Base-by-base conservation (phyloP, 371 early-diverging fungal genomes). In the Rhizopus microsporus region DNA sequence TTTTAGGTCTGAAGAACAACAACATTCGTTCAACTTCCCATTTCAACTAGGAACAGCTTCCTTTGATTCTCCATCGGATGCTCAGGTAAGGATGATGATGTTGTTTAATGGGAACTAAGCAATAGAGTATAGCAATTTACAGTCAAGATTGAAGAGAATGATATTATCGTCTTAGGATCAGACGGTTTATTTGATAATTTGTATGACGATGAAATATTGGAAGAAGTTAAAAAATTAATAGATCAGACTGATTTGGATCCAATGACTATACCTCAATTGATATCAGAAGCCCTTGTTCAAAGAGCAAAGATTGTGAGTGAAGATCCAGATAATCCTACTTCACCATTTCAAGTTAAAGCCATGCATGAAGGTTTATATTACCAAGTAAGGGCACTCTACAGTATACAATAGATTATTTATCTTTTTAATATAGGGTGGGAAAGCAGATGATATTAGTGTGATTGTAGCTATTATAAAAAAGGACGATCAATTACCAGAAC, bases 1-100 rank as follows among this genome's bases (percentile, higher is more conserved):
- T 8, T 96, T 95, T 71, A 85, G 94, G 48, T 92, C 88, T 32
- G 94, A 95, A 68, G 90, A 89, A 65, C 90, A 89, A 54, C 92
- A 91, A 55, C 90, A 89, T 69, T 86, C 88, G 9, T 90, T 90
- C 67, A 90, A 90, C 59, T 88, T 77, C 56, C 92, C 92, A 5
- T 88, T 82, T 56, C 92, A 91, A 59, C 74, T 91, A 35, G 88
- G 90, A 29, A 87, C 85, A 4, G 69, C 75, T 15, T 81, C 83
- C 49, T 75, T 77, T 31, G 88, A 88, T 69, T 57, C 60, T 13
- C 89, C 89, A 3, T 62, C 71, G 6, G 86, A 87, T 63, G 87
- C 89, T 7, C 88, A 87, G 82, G 88, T 80, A 68, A 43, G 44
- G 15, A 7, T 37, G 34, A 38, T 8, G 6, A 35, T 13, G 5